Base-by-base conservation (phyloP, 2,329 filamentous ascomycete species). In the Colletotrichum lini region DNA sequence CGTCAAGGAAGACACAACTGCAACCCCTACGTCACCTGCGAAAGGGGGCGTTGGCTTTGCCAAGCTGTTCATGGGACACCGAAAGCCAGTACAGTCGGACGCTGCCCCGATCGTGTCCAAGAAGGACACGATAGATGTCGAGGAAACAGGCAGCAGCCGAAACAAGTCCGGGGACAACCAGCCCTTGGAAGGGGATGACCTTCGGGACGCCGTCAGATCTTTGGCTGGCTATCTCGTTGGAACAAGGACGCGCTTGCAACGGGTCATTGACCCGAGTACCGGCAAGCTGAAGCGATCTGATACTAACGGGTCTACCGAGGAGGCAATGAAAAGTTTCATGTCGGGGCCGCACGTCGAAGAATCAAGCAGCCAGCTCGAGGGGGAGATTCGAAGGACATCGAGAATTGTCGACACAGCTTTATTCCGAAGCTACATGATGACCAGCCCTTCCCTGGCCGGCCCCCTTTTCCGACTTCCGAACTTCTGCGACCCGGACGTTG, bases 341-440 rank as follows among this genome's bases (percentile, higher is more conserved):
- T 84, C 86, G 8, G 84, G 85, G 5, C 78, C 79, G 1, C 78
- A 80, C 18, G 81, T 82, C 52, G 69, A 72, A 7, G 86, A 89
- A 6, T 83, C 84, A 1, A 86, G 91, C 35, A 85, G 88, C 58
- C 82, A 94, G 73, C 92, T 94, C 73, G 91, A 94, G 75, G 85
- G 90, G 59, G 91, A 93, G 74, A 86, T 98, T 2, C 88, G 91
- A 15, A 88, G 91, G 47, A 94, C 93, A 1, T 97, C 96, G 45
- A 92, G 90, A 60, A 84, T 98, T 2, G 94, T 98, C 8, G 96
- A 99, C 78, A 99, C 96, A 0, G 96, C 95, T 0, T 87, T 99
- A 0, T 98, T 99, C 84, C 91, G 96, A 18, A 93, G 94, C 0
- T 97, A 98, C 80, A 98, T 99, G 95, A 94, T 96, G 77, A 94